These are phyloP conservation scores for Suhomyces prunicola DNA, from an alignment of 805 yeast genomes.

Conservation along the genomic window DNA sequence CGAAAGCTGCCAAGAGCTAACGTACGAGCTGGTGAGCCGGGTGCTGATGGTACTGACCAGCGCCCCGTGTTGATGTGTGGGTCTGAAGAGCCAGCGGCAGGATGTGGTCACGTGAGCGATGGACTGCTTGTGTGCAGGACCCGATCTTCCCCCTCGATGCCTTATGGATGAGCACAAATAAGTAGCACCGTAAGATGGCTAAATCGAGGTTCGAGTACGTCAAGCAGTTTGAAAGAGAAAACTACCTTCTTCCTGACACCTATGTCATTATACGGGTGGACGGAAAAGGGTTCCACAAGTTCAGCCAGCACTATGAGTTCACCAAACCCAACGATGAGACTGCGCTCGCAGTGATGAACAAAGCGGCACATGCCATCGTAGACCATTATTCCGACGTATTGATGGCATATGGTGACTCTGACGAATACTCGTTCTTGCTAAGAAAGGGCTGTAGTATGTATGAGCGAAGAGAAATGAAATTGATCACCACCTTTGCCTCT, in stretches of 20 bases:
- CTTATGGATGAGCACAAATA: too few species aligned
- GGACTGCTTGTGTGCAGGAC: not conserved
- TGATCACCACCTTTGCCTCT: slow-evolving; percentile 78
- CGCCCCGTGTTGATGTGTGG: too few species aligned
- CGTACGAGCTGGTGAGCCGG: too few species aligned
- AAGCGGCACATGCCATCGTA: slow-evolving; percentile 67
- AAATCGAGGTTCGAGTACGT: slow-evolving; percentile 88
- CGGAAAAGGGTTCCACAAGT: slow-evolving; percentile 90
- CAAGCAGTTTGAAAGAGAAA: slow-evolving; percentile 71
- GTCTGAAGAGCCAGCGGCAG: too few species aligned
- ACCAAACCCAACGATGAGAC: slow-evolving; percentile 81
- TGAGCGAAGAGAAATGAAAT: slow-evolving; percentile 79
- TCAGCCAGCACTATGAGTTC: slow-evolving; percentile 70
- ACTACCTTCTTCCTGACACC: slow-evolving; percentile 70
- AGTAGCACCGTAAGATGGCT: slow-evolving; percentile 50
- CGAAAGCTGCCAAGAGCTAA: too few species aligned
- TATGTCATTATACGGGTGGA: slow-evolving; percentile 84
- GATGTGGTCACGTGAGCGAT: not conserved
- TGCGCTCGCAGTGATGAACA: slow-evolving; percentile 79
- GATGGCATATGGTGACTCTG: slow-evolving; percentile 92
- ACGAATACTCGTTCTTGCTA: slow-evolving; percentile 85
- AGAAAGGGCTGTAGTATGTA: slow-evolving; percentile 62
- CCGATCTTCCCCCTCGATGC: not conserved
- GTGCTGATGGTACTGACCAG: too few species aligned
- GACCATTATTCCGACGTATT: slow-evolving; percentile 65